Evolutionary conservation across 441 rosid species (phyloP).

Genomic region (Gossypium lobatum): DNA sequence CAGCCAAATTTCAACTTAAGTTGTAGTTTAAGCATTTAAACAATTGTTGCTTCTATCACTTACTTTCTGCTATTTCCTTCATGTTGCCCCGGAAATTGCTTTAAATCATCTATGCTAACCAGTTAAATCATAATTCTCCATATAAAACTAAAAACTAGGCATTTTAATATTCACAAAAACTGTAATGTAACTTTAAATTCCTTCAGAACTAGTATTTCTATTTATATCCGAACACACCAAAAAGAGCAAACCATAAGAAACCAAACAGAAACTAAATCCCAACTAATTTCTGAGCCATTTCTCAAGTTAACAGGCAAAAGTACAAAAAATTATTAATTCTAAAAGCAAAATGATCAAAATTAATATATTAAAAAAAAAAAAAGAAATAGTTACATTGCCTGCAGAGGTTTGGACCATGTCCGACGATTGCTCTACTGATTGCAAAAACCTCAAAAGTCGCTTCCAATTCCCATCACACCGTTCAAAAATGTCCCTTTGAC

Average conservation of each 20-base stretch:
- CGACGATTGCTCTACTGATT: constrained; percentile 70
- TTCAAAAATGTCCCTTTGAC: constrained; percentile 61
- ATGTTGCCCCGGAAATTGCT: neutral
- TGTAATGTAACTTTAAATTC: neutral
- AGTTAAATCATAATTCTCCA: neutral
- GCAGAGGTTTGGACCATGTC: constrained; percentile 71
- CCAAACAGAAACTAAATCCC: neutral
- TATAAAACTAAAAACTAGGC: constrained; percentile 9
- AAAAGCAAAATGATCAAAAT: constrained; percentile 1
- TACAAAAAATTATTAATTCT: neutral
- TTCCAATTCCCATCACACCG: constrained; percentile 86
- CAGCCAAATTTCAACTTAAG: neutral
- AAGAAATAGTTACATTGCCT: constrained; percentile 73
- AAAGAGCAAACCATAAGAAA: neutral
- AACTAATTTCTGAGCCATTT: neutral
- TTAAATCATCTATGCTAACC: neutral
- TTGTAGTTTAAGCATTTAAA: neutral
- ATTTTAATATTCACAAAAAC: neutral
- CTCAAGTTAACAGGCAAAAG: neutral
- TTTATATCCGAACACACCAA: neutral
- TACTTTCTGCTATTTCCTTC: neutral
- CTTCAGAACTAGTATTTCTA: neutral
- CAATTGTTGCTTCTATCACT: neutral
- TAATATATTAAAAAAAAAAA: neutral
- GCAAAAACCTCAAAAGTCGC: constrained; percentile 77